phyloP scores from a whole-genome alignment of 495 filamentous ascomycete genomes.

The Platismatia glauca region DNA sequence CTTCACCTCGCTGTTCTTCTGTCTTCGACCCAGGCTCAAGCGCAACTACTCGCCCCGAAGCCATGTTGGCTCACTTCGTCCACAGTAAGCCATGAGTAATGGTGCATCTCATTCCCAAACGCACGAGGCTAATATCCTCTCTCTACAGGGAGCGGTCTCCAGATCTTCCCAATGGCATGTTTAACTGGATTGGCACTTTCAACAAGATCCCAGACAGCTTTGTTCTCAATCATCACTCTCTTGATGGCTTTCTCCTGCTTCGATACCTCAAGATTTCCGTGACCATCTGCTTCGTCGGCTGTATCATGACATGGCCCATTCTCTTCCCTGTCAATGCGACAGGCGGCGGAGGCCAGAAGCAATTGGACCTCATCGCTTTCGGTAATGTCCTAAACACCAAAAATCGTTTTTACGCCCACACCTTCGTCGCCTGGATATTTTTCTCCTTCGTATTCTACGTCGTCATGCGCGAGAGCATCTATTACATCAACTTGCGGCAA shows the following conservation, averaged over 20 bases:
- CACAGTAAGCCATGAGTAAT: conserved; percentile 36
- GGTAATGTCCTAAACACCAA: conserved; percentile 54
- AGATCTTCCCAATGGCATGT: conserved; percentile 54
- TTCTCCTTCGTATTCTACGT: conserved; percentile 80
- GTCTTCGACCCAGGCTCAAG: conserved; percentile 61
- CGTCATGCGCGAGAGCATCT: conserved; percentile 85
- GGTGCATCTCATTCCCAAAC: not conserved
- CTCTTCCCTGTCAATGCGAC: conserved; percentile 82
- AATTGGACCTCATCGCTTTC: conserved; percentile 75
- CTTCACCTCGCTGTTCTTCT: conserved; percentile 64
- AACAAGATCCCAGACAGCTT: conserved; percentile 73
- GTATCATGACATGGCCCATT: conserved; percentile 72
- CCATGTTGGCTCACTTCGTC: conserved; percentile 65
- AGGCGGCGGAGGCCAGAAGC: conserved; percentile 45
- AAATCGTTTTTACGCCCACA: conserved; percentile 70
- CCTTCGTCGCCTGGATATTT: conserved; percentile 64
- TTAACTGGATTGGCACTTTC: conserved; percentile 70
- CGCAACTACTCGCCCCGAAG: conserved; percentile 84
- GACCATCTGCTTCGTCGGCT: conserved; percentile 69
- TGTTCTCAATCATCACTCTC: conserved; percentile 77
- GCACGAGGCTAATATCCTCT: not conserved
- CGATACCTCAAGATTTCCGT: conserved; percentile 71
- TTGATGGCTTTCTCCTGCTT: conserved; percentile 82
- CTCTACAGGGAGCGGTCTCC: conserved; percentile 55
- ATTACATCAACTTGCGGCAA: conserved; percentile 91